phyloP scores from a whole-genome alignment of 192 early-diverging fungal genomes.

The Mortierella alpina region DNA sequence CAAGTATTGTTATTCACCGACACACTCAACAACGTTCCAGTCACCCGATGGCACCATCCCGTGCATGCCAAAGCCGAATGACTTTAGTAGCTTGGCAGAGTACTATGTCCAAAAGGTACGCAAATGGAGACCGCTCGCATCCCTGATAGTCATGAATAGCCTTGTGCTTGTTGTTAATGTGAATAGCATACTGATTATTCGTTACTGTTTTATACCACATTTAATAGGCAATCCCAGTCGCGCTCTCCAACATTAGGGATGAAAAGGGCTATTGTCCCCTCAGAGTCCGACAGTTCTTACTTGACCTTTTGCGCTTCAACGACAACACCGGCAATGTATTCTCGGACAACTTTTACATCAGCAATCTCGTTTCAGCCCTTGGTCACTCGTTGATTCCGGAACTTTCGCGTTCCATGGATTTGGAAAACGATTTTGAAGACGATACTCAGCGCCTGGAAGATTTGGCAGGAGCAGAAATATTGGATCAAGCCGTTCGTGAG shows the following conservation, averaged over 20 bases:
- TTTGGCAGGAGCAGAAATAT: constrained; percentile 58
- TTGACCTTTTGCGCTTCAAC: constrained; percentile 89
- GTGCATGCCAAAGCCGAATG: constrained; percentile 85
- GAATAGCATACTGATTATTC: not conserved
- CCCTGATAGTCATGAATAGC: no score
- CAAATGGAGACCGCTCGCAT: not conserved
- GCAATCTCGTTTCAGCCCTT: constrained; percentile 77
- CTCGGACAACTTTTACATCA: constrained; percentile 84
- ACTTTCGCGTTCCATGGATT: constrained; percentile 2
- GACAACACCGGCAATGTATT: constrained; percentile 92
- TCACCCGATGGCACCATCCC: constrained; percentile 57
- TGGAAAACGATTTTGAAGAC: constrained; percentile 54
- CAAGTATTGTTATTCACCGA: constrained; percentile 73
- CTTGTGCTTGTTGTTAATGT: no score
- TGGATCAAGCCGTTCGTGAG: constrained; percentile 71
- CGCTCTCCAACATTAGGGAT: constrained; percentile 79
- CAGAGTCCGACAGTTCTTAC: constrained; percentile 71
- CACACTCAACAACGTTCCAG: constrained; percentile 30
- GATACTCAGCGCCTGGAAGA: constrained; percentile 52
- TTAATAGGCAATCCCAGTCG: constrained; percentile 68
- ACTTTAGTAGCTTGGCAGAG: constrained; percentile 87
- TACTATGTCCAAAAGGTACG: constrained; percentile 89
- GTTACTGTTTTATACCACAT: not conserved
- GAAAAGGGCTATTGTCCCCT: constrained; percentile 69
- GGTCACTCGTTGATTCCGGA: constrained; percentile 72